These are phyloP conservation scores for Pseudocercospora macadamiae DNA, from an alignment of 2,329 filamentous ascomycete species.

Conservation along the genomic window DNA sequence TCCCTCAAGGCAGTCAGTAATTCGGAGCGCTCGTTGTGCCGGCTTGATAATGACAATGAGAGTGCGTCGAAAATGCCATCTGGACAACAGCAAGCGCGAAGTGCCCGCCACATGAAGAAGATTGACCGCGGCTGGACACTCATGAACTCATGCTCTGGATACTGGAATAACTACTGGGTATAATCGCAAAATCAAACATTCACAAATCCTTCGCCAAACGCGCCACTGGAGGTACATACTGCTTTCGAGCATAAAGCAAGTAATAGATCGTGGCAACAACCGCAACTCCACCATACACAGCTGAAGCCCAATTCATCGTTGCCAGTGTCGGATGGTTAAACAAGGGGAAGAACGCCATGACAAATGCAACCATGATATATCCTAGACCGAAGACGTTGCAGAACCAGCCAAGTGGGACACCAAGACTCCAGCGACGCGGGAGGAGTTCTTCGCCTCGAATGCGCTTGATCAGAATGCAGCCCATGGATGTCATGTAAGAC, in stretches of 20 bases:
- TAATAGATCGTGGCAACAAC: conserved; percentile 27
- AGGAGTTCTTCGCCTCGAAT: conserved; percentile 31
- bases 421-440: conserved; percentile 30
- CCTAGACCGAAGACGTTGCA: conserved; percentile 29
- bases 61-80: no score
- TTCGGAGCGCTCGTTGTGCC: no score
- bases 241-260: conserved; percentile 34
- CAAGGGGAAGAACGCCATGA: conserved; percentile 34
- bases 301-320: conserved; percentile 34
- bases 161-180: background rate
- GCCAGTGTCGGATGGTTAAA: conserved; percentile 26
- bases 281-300: conserved; percentile 27
- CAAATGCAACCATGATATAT: conserved; percentile 27
- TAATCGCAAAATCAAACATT: background rate
- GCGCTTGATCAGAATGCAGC: conserved; percentile 31
- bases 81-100: no score
- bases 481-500: conserved; percentile 33
- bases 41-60: no score
- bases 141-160: background rate
- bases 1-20: no score
- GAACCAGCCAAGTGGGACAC: conserved; percentile 27
- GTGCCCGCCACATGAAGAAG: no score
- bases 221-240: conserved; percentile 33
- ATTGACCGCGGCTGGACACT: no score
- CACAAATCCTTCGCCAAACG: conserved; percentile 27